phyloP scores from a whole-genome alignment of 164 flowering plant species.

The Liriodendron chinense region DNA sequence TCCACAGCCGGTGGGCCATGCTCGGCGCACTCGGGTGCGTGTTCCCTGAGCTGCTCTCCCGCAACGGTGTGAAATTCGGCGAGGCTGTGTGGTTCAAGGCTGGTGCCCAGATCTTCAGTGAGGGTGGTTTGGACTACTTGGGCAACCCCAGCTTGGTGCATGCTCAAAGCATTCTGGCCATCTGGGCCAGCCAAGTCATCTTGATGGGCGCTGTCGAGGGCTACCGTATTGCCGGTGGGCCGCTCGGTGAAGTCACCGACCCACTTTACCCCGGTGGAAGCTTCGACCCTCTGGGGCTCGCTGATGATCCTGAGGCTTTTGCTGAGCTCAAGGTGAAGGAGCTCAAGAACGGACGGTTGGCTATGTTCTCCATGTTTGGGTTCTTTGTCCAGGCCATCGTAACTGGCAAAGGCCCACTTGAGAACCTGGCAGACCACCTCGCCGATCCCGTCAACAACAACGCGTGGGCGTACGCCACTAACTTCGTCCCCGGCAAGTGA shows the following conservation, averaged over 20 bases:
- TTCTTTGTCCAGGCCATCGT: constrained; percentile 25
- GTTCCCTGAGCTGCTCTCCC: constrained; percentile 15
- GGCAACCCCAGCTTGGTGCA: constrained; percentile 21
- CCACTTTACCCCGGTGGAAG: constrained; percentile 23
- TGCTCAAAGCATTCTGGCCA: constrained; percentile 22
- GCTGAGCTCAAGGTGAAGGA: constrained; percentile 22
- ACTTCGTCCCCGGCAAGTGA: constrained; percentile 23
- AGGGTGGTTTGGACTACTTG: constrained; percentile 22
- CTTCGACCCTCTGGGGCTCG: constrained; percentile 22
- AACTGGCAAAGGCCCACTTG: constrained; percentile 19
- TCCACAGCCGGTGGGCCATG: constrained; percentile 18
- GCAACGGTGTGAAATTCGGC: constrained; percentile 22
- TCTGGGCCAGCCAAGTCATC: constrained; percentile 19
- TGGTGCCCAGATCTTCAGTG: constrained; percentile 21
- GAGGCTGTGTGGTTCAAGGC: constrained; percentile 25
- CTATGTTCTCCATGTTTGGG: constrained; percentile 24
- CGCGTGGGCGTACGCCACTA: constrained; percentile 23
- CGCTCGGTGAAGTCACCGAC: constrained; percentile 17
- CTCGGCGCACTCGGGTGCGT: constrained; percentile 15
- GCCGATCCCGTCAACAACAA: constrained; percentile 25
- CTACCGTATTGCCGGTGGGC: constrained; percentile 20
- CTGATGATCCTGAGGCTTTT: constrained; percentile 20
- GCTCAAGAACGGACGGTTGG: constrained; percentile 19
- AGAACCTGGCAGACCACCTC: constrained; percentile 21
- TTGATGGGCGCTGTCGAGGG: constrained; percentile 22